phyloP scores from a whole-genome alignment of 192 early-diverging fungal species.

The Linnemannia schmuckeri region DNA sequence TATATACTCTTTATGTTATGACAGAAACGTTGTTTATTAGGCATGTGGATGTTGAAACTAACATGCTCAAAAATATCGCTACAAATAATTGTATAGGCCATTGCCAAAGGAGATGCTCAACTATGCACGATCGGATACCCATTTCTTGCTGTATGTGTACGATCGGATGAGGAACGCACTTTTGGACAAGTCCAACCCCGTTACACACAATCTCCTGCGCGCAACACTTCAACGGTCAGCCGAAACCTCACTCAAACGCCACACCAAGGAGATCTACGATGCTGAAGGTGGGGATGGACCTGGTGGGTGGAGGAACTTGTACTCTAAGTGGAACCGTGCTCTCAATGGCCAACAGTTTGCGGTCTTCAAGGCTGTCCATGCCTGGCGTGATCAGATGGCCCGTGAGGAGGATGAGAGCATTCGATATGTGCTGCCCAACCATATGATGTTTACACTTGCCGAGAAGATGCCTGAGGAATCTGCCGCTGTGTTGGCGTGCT shows the following conservation, averaged over 20 bases:
- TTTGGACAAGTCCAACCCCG: conserved; percentile 71
- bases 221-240: conserved; percentile 75
- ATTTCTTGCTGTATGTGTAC: conserved; percentile 95
- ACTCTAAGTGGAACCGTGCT: conserved; percentile 72
- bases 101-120: conserved; percentile 90
- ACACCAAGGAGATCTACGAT: conserved; percentile 91
- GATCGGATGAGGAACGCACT: conserved; percentile 93
- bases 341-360: conserved; percentile 73
- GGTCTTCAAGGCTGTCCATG: conserved; percentile 90
- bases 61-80: neutral
- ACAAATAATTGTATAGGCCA: conserved; percentile 69
- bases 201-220: conserved; percentile 75
- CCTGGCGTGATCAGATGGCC: conserved; percentile 92
- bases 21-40: too few species aligned
- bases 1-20: neutral
- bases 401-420: conserved; percentile 94
- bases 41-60: neutral
- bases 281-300: conserved; percentile 80
- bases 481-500: conserved; percentile 76
- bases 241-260: conserved; percentile 73
- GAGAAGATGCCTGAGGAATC: conserved; percentile 80
- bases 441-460: conserved; percentile 86
- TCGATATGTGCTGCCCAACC: conserved; percentile 90
- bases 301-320: conserved; percentile 80
- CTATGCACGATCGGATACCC: conserved; percentile 96